Evolutionary conservation across 768 basidiomycete species (phyloP), one percentile per base, ranked within the genome.

Genomic region (Amanita subjunquillea): DNA sequence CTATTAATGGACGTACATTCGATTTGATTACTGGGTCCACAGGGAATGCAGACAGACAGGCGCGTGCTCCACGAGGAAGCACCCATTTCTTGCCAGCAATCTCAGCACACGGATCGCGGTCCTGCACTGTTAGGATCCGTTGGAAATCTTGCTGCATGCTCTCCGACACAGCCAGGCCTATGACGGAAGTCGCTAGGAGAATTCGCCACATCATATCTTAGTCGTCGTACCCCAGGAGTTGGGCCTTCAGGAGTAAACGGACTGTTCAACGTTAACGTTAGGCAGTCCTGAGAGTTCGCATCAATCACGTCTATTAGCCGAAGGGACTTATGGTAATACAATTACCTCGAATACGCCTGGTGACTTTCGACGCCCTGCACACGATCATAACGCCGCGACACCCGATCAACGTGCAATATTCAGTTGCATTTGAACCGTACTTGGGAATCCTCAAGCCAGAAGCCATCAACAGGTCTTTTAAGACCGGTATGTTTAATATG

Each of bases 281-380:
- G 29, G 39, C 12, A 17, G 9, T 6, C 15, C 29, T 30, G 22
- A 15, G 30, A 37, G 8, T n/a, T 47, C 45, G 27, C 34, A 36
- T 48, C 46, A 48, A 48, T 20, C 22, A 9, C 29, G 29, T 6
- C 3, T 8, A 15, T 29, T 12, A 17, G 8, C 46, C 23, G 8
- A 6, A 32, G 20, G 15, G 22, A 22, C 50, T 45, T 13, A 55
- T 56, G 54, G 39, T 50, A 3, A 32, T 13, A 25, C 56, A 37
- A 40, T 29, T 52, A 34, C 44, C 51, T 20, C 34, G 50, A 43
- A 78, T 86, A 63, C 78, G 74, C 7, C 68, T 88, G 6, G 82
- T 89, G 43, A 80, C 84, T n/a, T 90, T 91, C 58, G 89, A 91
- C 59, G 80, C 80, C 1, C 68, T 90, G 23, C 79, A 84, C 59